Percentiles rank a stretch among this genome's conserved stretches.
Evolutionary conservation across 495 filamentous ascomycete species (phyloP).

Genomic region (Penicillium paxilli): DNA sequence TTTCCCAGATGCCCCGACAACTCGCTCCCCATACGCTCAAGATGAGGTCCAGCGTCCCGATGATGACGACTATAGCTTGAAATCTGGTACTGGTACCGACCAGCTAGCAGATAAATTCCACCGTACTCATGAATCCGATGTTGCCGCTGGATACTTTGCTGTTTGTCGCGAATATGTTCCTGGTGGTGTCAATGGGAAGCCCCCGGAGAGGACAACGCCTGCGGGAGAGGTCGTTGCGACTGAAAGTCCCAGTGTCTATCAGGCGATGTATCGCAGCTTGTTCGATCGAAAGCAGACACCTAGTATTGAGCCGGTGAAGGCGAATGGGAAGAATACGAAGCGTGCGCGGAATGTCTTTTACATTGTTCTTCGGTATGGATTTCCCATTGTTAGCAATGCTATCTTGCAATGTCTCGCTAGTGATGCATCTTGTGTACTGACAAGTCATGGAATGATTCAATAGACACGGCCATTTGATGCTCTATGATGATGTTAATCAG

Average conservation of each 20-base stretch:
- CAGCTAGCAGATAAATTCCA: conserved; percentile 56
- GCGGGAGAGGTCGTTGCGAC: conserved; percentile 67
- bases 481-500: conserved; percentile 88
- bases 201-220: conserved; percentile 83
- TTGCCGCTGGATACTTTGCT: conserved; percentile 90
- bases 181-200: conserved; percentile 85
- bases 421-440: conserved; percentile 16
- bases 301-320: conserved; percentile 48
- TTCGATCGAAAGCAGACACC: conserved; percentile 78
- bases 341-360: conserved; percentile 89
- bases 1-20: conserved; percentile 49
- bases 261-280: conserved; percentile 94
- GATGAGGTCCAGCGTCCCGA: conserved; percentile 29
- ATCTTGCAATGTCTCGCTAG: neutral
- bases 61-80: conserved; percentile 51
- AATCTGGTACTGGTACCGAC: conserved; percentile 49
- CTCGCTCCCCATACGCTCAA: conserved; percentile 44
- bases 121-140: conserved; percentile 70
- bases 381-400: neutral
- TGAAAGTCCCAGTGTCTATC: conserved; percentile 90
- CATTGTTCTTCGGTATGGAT: conserved; percentile 76
- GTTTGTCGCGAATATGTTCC: conserved; percentile 91
- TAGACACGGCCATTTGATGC: conserved; percentile 94
- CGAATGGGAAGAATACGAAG: conserved; percentile 62
- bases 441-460: conserved; percentile 1